Percentiles rank a stretch among this genome's conserved stretches.
Conservation (phyloP, 306 rosid genomes). For the Quercus ilex region DNA sequence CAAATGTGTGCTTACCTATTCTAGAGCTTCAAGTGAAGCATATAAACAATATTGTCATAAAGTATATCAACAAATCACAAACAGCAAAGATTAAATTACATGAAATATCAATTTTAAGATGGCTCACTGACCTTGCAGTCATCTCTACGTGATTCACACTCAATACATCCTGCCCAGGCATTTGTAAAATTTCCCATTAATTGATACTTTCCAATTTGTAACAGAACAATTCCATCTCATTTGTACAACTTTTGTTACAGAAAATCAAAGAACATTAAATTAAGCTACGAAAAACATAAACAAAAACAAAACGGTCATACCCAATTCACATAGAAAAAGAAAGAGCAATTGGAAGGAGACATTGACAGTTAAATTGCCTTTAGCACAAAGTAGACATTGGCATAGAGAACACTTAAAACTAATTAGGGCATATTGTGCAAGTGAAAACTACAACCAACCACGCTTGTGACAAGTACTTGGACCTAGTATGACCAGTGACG, state of each 20-base stretch:
- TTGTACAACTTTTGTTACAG: neutral
- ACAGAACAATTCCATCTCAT: conserved; percentile 8
- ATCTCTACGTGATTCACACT: conserved; percentile 36
- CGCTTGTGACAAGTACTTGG: too few species aligned
- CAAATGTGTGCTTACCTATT: conserved; percentile 35
- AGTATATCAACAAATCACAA: conserved; percentile 1
- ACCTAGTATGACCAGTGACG: too few species aligned
- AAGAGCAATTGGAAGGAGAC: too few species aligned
- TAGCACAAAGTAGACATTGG: too few species aligned
- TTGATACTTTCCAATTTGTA: neutral
- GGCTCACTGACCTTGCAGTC: conserved; percentile 47
- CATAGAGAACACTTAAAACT: too few species aligned
- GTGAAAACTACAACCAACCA: too few species aligned
- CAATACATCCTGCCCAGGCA: conserved; percentile 41
- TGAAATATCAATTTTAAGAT: neutral
- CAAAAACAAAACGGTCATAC: too few species aligned
- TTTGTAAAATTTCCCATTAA: conserved; percentile 21
- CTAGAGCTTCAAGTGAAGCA: conserved; percentile 40
- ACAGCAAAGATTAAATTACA: neutral
- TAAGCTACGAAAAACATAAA: too few species aligned
- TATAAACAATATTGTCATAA: neutral
- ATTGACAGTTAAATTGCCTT: too few species aligned
- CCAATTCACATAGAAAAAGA: too few species aligned
- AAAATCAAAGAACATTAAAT: neutral
- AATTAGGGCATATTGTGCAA: too few species aligned